These are phyloP conservation scores for Huntiella moniliformis DNA, from an alignment of 2,329 filamentous ascomycete species.

Conservation along the genomic window DNA sequence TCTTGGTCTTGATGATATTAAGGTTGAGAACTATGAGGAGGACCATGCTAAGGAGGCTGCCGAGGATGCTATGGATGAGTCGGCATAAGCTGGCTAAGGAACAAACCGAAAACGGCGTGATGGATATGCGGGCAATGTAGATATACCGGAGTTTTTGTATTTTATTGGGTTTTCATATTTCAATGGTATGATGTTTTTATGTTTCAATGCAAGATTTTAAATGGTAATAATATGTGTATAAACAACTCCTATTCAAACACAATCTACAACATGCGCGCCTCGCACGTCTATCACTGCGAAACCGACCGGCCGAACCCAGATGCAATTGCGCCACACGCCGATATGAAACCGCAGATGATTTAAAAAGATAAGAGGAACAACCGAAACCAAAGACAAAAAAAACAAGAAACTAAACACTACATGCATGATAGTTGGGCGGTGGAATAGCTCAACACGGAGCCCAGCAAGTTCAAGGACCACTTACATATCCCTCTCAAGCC, in stretches of 20 bases:
- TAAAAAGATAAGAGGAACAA: not conserved
- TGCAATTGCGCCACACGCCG: constrained; percentile 3
- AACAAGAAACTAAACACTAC: constrained; percentile 1
- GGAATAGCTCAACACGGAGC: not conserved
- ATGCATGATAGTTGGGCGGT: not conserved
- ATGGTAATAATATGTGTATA: not conserved
- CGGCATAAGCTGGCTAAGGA: constrained; percentile 4
- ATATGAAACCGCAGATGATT: not conserved
- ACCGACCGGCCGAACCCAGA: not conserved
- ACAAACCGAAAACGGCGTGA: not conserved
- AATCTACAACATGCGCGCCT: not conserved
- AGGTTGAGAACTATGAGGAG: constrained; percentile 55
- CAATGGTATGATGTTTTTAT: constrained; percentile 4
- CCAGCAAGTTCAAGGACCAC: not conserved
- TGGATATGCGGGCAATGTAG: not conserved
- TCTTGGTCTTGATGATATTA: constrained; percentile 79
- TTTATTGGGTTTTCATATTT: constrained; percentile 5
- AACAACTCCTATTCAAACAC: no score
- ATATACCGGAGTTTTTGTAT: not conserved
- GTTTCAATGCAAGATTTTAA: not conserved
- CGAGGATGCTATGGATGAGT: constrained; percentile 14
- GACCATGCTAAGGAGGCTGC: constrained; percentile 25
- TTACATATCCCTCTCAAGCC: constrained; percentile 2
- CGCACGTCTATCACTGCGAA: not conserved
- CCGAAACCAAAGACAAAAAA: constrained; percentile 1